phyloP scores from a whole-genome alignment of 2,329 filamentous ascomycete species.

The Pestalotiopsis sp. region DNA sequence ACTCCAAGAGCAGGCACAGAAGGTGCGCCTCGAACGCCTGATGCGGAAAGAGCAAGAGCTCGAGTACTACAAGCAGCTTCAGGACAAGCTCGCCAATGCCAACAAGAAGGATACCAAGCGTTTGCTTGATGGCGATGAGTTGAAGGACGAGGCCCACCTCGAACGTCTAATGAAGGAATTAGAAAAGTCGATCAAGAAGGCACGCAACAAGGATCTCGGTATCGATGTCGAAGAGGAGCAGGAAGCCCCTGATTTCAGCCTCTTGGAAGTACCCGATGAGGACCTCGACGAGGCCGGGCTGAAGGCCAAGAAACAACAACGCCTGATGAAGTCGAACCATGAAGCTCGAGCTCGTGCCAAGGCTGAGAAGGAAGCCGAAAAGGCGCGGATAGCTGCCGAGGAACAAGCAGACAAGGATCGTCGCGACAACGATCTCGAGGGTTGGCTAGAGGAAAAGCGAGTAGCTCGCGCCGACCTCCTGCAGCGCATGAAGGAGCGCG shows the following conservation, averaged over 20 bases:
- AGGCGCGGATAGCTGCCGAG: constrained; percentile 80
- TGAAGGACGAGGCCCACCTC: constrained; percentile 87
- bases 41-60: constrained; percentile 95
- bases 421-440: constrained; percentile 80
- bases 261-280: constrained; percentile 88
- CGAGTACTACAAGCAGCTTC: constrained; percentile 88
- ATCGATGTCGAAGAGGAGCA: constrained; percentile 78
- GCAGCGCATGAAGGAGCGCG: constrained; percentile 88
- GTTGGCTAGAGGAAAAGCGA: constrained; percentile 84
- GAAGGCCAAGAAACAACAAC: constrained; percentile 91
- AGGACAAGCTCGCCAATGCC: constrained; percentile 69
- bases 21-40: constrained; percentile 93
- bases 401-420: constrained; percentile 82
- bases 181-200: constrained; percentile 86
- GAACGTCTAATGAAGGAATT: constrained; percentile 86
- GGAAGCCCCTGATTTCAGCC: constrained; percentile 81
- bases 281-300: constrained; percentile 88
- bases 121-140: constrained; percentile 84
- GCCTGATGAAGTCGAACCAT: constrained; percentile 90
- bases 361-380: constrained; percentile 92
- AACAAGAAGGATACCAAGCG: constrained; percentile 91
- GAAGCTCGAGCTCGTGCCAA: constrained; percentile 93
- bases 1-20: constrained; percentile 93
- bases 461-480: constrained; percentile 71
- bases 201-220: constrained; percentile 90